Base-by-base conservation (phyloP, 768 basidiomycete genomes). In the Sarcodon aspratus region DNA sequence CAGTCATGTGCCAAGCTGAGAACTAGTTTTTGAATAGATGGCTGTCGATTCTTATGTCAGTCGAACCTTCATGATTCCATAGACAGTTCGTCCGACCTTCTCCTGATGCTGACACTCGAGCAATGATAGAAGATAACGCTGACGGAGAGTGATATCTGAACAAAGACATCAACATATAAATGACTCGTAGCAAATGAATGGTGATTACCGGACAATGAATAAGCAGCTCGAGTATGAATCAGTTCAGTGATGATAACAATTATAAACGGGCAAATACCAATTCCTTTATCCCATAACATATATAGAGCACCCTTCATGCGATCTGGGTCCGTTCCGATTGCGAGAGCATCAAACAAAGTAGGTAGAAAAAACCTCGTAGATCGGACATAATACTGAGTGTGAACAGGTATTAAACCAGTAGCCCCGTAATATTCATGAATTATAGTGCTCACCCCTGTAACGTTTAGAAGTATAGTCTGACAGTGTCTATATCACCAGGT, bases 281-380 rank as follows among this genome's bases (percentile, higher is more conserved):
- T 80, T 32, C 76, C 80, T 63, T 84, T 85, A 56, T 82, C 80
- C 67, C 79, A 79, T 9, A 89, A 64, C 15, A 87, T 71, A 60
- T 92, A 93, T 36, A 95, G 69, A 13, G 90, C 91, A 7, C 95
- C 95, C 67, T 98, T 98, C 81, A 96, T 94, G 21, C 85, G 75
- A 63, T 98, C 93, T 9, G 91, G 85, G 59, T 94, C 90, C 50
- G 76, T 81, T 6, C 86, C 91, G 57, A 79, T 83, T 48, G 65
- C 64, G 45, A 89, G 64, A 5, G 82, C 78, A 50, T 73, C 69
- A 56, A 82, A 79, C 43, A 85, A 63, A 17, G 66, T 63, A 6
- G 84, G 80, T 31, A 86, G 68, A 40, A 75, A 70, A 52, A 76
- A 75, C 57, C 79, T 73, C 31, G 82, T 86, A 6, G 85, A 85